phyloP scores from a whole-genome alignment of 1,284 basidiomycete genomes.

The Naganishia sp. region DNA sequence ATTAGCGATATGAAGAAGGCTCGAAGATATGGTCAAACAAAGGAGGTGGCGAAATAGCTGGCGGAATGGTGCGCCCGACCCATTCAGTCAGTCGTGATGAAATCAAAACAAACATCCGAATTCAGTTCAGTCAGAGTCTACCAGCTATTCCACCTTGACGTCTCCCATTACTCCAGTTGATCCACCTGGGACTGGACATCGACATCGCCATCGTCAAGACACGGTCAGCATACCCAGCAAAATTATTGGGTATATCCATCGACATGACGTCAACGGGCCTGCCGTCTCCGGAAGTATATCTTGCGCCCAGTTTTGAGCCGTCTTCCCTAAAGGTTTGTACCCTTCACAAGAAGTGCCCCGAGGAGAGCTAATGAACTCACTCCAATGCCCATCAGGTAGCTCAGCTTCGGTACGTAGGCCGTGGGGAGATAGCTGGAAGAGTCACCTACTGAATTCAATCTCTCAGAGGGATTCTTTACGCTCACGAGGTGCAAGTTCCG shows the following conservation, averaged over 20 bases:
- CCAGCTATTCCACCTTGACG: background rate
- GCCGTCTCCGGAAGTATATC: slow-evolving; percentile 60
- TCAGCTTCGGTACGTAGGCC: slow-evolving; percentile 47
- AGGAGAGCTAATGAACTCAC: slow-evolving; percentile 23
- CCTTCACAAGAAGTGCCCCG: slow-evolving; percentile 18
- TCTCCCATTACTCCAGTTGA: background rate
- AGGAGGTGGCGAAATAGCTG: too few species aligned
- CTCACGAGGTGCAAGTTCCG: slow-evolving; percentile 76
- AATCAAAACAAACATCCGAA: slow-evolving; percentile 23
- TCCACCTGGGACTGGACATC: too few species aligned
- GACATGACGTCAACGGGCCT: slow-evolving; percentile 25
- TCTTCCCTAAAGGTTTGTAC: slow-evolving; percentile 60
- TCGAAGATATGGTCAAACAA: too few species aligned
- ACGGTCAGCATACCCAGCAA: too few species aligned
- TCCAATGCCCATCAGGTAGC: slow-evolving; percentile 43
- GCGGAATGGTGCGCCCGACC: slow-evolving; percentile 2
- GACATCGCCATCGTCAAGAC: too few species aligned
- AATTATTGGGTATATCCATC: too few species aligned
- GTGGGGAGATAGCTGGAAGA: background rate
- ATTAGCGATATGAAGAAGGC: too few species aligned
- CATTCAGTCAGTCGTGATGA: background rate
- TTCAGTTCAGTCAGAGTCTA: background rate
- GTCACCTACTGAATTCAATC: slow-evolving; percentile 5
- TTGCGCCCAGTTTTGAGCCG: slow-evolving; percentile 81
- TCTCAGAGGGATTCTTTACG: slow-evolving; percentile 63